A percentile compares a stretch with the other conserved stretches of the same genome.
Conservation (phyloP, 495 filamentous ascomycete species). For the Hypoxylon rickii region DNA sequence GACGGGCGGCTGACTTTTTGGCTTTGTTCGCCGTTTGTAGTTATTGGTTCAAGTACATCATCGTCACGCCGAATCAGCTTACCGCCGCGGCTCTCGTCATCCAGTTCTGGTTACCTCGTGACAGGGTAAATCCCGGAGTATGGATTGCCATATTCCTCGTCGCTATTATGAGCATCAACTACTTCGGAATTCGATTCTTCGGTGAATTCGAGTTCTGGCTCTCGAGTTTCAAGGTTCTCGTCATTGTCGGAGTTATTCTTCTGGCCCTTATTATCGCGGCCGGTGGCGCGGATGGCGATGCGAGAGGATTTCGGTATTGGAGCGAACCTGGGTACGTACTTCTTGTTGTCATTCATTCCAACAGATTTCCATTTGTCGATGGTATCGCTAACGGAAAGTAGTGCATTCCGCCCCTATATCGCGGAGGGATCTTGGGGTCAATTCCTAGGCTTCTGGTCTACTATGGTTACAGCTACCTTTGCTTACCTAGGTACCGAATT, state of each 20-base stretch:
- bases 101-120: conserved; percentile 67
- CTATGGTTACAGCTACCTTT: conserved; percentile 78
- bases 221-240: conserved; percentile 67
- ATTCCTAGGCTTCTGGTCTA: conserved; percentile 79
- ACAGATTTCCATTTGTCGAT: conserved; percentile 26
- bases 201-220: conserved; percentile 88
- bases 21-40: conserved; percentile 46
- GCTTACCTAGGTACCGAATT: conserved; percentile 86
- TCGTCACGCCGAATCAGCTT: conserved; percentile 77
- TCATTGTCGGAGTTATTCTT: conserved; percentile 68
- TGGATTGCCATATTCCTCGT: conserved; percentile 73
- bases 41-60: conserved; percentile 67
- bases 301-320: conserved; percentile 81
- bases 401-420: conserved; percentile 67
- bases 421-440: conserved; percentile 53
- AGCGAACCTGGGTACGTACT: conserved; percentile 62
- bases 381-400: conserved; percentile 45
- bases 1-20: too few species aligned
- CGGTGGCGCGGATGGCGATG: conserved; percentile 75
- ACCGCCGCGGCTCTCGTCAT: conserved; percentile 75
- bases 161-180: conserved; percentile 65
- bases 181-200: conserved; percentile 68
- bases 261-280: conserved; percentile 71
- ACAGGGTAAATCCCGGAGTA: conserved; percentile 69
- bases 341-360: conserved; percentile 51